A percentile compares a stretch with the other conserved stretches of the same genome.
Conservation (phyloP, 306 rosid genomes). For the Prunus kanzakura region DNA sequence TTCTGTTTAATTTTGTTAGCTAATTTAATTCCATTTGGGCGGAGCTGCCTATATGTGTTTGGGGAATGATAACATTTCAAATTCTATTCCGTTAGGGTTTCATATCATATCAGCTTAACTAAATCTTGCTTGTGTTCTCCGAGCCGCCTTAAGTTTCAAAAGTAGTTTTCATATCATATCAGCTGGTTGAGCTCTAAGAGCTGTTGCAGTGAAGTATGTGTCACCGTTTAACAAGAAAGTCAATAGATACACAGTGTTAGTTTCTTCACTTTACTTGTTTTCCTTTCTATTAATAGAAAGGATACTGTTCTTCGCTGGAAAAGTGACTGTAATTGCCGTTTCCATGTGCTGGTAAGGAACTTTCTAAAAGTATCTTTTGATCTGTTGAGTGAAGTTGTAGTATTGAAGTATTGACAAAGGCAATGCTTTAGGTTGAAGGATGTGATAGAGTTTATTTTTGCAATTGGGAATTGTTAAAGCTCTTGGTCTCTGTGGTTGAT, state of each 20-base stretch:
- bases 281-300: neutral
- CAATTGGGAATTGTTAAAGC: neutral
- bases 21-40: slow-evolving; percentile 3
- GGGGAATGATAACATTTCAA: slow-evolving; percentile 6
- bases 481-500: neutral
- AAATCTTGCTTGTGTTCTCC: neutral
- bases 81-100: slow-evolving; percentile 16
- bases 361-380: neutral
- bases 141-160: neutral
- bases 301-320: neutral
- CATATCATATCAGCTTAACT: neutral
- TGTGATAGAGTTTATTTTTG: neutral
- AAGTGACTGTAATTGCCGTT: neutral
- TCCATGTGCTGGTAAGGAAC: neutral
- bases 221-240: neutral
- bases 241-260: no score
- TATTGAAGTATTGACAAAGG: neutral
- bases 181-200: slow-evolving; percentile 2
- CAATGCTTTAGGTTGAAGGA: neutral
- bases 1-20: neutral
- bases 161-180: neutral
- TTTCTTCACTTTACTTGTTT: neutral
- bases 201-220: neutral
- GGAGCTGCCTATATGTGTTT: slow-evolving; percentile 14
- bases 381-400: neutral